Conservation (phyloP, 2,329 filamentous ascomycete genomes). For the Fusarium annulatum region DNA sequence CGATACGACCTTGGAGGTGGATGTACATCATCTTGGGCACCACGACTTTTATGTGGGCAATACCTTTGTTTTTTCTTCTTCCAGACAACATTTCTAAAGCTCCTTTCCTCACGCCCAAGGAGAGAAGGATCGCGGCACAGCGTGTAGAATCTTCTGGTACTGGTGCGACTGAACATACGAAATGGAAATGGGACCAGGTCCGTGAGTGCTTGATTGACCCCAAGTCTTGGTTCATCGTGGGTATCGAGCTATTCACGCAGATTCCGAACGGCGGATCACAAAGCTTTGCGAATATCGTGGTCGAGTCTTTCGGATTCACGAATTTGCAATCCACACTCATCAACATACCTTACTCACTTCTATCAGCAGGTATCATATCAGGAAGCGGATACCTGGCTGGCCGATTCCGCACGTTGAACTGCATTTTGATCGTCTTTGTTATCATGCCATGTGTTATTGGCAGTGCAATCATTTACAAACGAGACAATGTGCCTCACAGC, state of each 20-base stretch:
- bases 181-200: constrained; percentile 63
- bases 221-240: constrained; percentile 70
- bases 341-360: constrained; percentile 68
- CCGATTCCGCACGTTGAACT: constrained; percentile 62
- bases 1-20: constrained; percentile 64
- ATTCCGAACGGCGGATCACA: constrained; percentile 72
- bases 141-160: constrained; percentile 63
- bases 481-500: constrained; percentile 53
- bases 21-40: constrained; percentile 68
- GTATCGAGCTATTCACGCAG: constrained; percentile 63
- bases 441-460: constrained; percentile 64
- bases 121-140: constrained; percentile 60
- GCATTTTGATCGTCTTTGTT: constrained; percentile 61
- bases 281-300: constrained; percentile 68
- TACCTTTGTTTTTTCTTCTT: constrained; percentile 60
- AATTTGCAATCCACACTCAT: constrained; percentile 65
- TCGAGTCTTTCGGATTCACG: constrained; percentile 66
- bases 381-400: constrained; percentile 63
- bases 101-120: constrained; percentile 65
- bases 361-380: constrained; percentile 60
- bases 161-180: constrained; percentile 60
- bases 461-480: constrained; percentile 63
- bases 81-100: constrained; percentile 67
- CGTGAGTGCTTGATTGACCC: constrained; percentile 66
- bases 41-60: constrained; percentile 62